phyloP scores from a whole-genome alignment of 2,329 filamentous ascomycete species.

The Arachnomyces sp. region DNA sequence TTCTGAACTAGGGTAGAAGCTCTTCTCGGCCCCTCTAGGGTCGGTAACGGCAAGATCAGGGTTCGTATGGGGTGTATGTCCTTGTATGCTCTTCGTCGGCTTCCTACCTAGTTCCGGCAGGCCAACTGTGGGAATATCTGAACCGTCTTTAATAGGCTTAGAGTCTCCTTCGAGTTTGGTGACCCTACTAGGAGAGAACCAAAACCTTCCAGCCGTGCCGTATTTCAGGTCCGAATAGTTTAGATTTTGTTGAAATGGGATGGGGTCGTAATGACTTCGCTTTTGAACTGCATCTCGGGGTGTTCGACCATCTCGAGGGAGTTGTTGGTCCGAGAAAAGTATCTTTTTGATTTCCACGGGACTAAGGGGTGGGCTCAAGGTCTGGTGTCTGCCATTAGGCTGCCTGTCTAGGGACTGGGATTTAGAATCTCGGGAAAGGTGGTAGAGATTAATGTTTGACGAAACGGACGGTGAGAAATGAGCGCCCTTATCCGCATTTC shows the following conservation, averaged over 20 bases:
- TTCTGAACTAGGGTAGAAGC: conserved; percentile 6
- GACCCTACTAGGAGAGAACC: conserved; percentile 21
- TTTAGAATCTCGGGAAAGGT: conserved; percentile 1
- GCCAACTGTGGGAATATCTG: conserved; percentile 32
- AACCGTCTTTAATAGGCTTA: conserved; percentile 8
- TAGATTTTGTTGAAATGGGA: conserved; percentile 45
- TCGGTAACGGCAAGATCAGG: background rate
- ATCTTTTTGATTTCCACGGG: conserved; percentile 37
- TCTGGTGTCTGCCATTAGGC: conserved; percentile 14
- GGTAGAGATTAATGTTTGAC: background rate
- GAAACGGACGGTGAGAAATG: too few species aligned
- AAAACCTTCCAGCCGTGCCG: conserved; percentile 40
- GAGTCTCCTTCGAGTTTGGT: conserved; percentile 4
- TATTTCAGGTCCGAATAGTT: conserved; percentile 48
- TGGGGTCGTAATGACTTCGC: conserved; percentile 44
- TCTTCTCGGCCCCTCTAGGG: conserved; percentile 5
- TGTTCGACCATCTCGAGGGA: conserved; percentile 2
- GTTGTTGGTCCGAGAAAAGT: conserved; percentile 29
- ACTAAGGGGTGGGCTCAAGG: conserved; percentile 34
- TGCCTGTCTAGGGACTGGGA: conserved; percentile 10
- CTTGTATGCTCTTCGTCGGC: background rate
- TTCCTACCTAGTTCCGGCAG: conserved; percentile 21
- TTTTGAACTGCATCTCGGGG: conserved; percentile 9
- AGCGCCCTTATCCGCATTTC: too few species aligned
- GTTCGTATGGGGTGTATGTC: background rate